A percentile compares a stretch with the other conserved stretches of the same genome.
Evolutionary conservation across 208 protist genomes (phyloP).

Genomic region (Endotrypanum monterogeii): DNA sequence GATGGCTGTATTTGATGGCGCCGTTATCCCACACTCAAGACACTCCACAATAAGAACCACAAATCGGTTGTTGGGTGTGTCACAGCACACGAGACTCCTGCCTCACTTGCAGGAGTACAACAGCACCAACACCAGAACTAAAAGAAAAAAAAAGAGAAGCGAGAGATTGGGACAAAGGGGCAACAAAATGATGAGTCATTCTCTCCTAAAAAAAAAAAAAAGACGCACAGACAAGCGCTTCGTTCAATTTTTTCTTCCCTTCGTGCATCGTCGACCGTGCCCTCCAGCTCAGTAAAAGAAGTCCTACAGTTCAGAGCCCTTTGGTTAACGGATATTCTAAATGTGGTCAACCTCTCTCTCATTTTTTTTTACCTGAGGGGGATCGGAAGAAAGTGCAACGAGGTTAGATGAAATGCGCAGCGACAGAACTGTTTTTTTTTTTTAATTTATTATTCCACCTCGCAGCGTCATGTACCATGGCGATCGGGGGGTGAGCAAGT

Average conservation of each 20-base stretch:
- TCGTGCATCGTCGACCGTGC: not conserved
- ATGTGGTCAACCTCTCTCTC: not conserved
- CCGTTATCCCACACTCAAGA: no score
- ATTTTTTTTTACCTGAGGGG: not conserved
- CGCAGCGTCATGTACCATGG: not conserved
- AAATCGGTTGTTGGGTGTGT: not conserved
- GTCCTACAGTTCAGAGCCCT: not conserved
- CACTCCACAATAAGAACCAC: not conserved
- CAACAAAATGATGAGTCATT: no score
- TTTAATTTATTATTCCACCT: not conserved
- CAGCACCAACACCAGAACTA: no score
- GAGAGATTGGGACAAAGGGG: no score
- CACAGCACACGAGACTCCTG: not conserved
- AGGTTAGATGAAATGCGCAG: not conserved
- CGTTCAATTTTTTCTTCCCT: no score
- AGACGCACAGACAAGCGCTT: not conserved
- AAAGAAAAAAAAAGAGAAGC: no score
- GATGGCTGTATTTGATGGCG: not conserved
- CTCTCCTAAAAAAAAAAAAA: not conserved
- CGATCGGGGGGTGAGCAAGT: not conserved
- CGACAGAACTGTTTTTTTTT: not conserved
- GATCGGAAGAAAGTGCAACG: not conserved
- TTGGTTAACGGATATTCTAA: not conserved
- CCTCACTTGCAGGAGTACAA: not conserved
- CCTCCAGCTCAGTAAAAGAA: not conserved